Evolutionary conservation across 2,329 filamentous ascomycete species (phyloP), one percentile per base, ranked within the genome.

Genomic region (Pyricularia sp.): DNA sequence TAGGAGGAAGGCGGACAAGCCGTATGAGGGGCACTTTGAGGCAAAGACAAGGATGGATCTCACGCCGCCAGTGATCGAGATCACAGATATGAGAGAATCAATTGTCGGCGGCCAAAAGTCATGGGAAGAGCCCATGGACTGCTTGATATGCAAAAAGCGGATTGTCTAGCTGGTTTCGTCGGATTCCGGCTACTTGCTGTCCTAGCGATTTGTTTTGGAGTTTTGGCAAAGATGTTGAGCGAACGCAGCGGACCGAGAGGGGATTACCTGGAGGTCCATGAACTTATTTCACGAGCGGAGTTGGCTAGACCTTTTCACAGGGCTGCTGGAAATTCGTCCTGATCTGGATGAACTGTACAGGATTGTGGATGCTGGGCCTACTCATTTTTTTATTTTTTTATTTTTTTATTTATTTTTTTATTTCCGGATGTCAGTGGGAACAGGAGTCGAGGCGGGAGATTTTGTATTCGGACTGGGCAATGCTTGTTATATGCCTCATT

Each of bases 101-200:
- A 73, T 84, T 7, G 71, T 71, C 2, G 81, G 78, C 10, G 82
- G 82, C 2, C 78, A 79, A 35, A 83, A 81, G 71, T 75, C 73
- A 10, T 86, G 83, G 83, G 79, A 76, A 12, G 82, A 85, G 70
- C 76, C 77, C 4, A 71, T 81, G 35, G 72, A 75, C 62, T 86
- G 83, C 67, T 75, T 85, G 44, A 70, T 82, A 55, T 86, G 83
- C 70, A 74, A 74, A 26, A 70, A 74, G n/a, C 73, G 73, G 59
- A 79, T 84, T 65, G 44, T 55, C 10, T 63, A 63, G n/a, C 13
- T n/a, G 82, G 82, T n/a, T 44, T 49, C 5, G 19, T 49, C 40
- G 40, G 40, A 49, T 49, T n/a, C 19, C 40, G 8, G 40, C 40
- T 49, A n/a, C 5, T 19, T 49, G 33, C 13, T 35, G 8, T 49